phyloP scores from a whole-genome alignment of 352 stramenopile species.

The Phytophthora palmivora region DNA sequence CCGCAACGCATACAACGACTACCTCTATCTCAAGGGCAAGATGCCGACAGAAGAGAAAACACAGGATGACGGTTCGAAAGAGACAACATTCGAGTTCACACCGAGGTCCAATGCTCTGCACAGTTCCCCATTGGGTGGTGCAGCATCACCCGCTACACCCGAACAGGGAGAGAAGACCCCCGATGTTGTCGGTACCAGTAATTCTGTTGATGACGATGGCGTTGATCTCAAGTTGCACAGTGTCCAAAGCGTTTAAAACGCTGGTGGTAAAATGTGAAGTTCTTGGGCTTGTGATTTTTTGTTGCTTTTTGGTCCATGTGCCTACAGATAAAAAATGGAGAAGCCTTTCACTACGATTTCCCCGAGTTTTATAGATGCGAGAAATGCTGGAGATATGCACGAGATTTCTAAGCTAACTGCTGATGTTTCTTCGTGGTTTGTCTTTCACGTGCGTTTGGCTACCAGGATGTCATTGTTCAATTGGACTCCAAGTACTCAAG shows the following conservation, averaged over 20 bases:
- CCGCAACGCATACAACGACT: conserved; percentile 80
- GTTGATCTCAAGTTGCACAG: conserved; percentile 46
- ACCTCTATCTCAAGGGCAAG: conserved; percentile 84
- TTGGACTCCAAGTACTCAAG: conserved; percentile 26
- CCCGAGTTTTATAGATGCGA: conserved; percentile 1
- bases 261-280: background rate
- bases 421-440: conserved; percentile 4
- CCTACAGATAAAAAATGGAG: conserved; percentile 6
- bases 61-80: conserved; percentile 65
- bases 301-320: conserved; percentile 14
- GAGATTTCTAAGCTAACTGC: conserved; percentile 11
- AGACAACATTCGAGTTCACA: conserved; percentile 84
- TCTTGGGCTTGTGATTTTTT: conserved; percentile 4
- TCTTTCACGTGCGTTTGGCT: background rate
- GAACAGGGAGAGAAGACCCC: conserved; percentile 32
- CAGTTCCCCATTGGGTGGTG: conserved; percentile 42
- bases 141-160: conserved; percentile 20
- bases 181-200: conserved; percentile 36
- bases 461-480: conserved; percentile 23
- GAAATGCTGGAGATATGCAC: background rate
- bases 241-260: conserved; percentile 44
- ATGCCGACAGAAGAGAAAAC: conserved; percentile 62
- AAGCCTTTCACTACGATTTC: conserved; percentile 10
- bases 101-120: conserved; percentile 61
- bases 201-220: conserved; percentile 31